A percentile compares a stretch with the other conserved stretches of the same genome.
These are phyloP conservation scores for Hordeum marinum DNA, from an alignment of 176 grass and related monocot species.

Conservation along the genomic window DNA sequence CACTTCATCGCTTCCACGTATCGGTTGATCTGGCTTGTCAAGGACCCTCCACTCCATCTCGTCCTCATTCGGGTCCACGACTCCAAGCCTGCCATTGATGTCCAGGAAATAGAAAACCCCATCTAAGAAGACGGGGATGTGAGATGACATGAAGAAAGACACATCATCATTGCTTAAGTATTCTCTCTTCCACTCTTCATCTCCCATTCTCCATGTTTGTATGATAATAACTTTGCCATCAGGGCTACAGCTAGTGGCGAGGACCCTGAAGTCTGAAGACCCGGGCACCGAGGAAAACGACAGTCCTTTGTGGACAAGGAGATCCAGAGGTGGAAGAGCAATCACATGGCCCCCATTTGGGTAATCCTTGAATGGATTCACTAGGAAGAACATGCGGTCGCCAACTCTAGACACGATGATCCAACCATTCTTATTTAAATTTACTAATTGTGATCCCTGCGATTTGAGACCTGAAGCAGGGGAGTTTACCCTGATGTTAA, in stretches of 20 bases:
- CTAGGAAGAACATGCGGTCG: neutral
- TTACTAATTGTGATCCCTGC: neutral
- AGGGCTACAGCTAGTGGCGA: neutral
- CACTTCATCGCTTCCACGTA: neutral
- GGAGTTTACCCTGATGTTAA: neutral
- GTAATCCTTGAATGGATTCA: neutral
- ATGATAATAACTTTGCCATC: neutral
- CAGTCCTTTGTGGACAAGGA: neutral
- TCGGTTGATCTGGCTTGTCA: neutral
- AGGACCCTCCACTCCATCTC: conserved; percentile 26
- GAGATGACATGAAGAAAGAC: neutral
- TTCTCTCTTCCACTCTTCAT: neutral
- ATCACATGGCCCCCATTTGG: neutral
- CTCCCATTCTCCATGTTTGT: neutral
- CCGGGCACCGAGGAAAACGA: neutral
- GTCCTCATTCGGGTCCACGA: neutral
- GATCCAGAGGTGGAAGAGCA: neutral
- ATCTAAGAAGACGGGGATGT: neutral
- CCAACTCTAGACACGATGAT: neutral
- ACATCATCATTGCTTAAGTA: neutral
- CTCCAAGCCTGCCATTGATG: neutral
- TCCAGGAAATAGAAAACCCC: neutral
- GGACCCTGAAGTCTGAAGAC: neutral
- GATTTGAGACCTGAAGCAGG: neutral
- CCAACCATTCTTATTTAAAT: neutral